phyloP scores from a whole-genome alignment of 1,139 yeast species.

The Nakaseomyces glabratus region DNA sequence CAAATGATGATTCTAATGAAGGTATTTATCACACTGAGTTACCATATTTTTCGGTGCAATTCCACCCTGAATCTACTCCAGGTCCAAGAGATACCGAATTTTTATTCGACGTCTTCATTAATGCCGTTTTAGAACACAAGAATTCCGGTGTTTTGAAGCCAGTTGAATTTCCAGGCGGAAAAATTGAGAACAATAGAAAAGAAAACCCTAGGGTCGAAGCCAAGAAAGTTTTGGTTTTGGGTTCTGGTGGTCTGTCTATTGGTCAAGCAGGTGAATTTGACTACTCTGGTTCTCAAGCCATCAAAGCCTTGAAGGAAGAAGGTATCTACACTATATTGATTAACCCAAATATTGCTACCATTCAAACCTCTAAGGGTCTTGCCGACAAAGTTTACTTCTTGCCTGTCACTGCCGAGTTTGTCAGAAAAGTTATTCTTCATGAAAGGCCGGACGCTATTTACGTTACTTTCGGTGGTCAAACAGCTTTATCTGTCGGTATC shows the following conservation, averaged over 20 bases:
- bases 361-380: slow-evolving; percentile 94
- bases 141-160: slow-evolving; percentile 52
- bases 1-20: slow-evolving; percentile 96
- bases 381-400: slow-evolving; percentile 97
- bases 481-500: slow-evolving; percentile 93
- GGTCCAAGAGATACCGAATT: slow-evolving; percentile 99
- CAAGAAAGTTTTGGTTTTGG: slow-evolving; percentile 90
- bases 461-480: slow-evolving; percentile 97
- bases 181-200: slow-evolving; percentile 58
- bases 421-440: slow-evolving; percentile 84
- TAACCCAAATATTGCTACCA: slow-evolving; percentile 97
- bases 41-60: slow-evolving; percentile 97
- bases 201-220: slow-evolving; percentile 72
- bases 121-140: slow-evolving; percentile 62
- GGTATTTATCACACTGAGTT: slow-evolving; percentile 87
- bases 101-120: slow-evolving; percentile 85
- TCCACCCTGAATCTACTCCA: slow-evolving; percentile 98
- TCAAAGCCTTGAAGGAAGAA: slow-evolving; percentile 92
- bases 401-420: slow-evolving; percentile 94
- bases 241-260: slow-evolving; percentile 97
- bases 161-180: slow-evolving; percentile 88
- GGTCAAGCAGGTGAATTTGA: slow-evolving; percentile 99
- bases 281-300: slow-evolving; percentile 93
- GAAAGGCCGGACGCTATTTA: slow-evolving; percentile 97
- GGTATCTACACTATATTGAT: slow-evolving; percentile 92